Evolutionary conservation across 2,329 filamentous ascomycete genomes (phyloP).

Genomic region (Penicillium sp.): DNA sequence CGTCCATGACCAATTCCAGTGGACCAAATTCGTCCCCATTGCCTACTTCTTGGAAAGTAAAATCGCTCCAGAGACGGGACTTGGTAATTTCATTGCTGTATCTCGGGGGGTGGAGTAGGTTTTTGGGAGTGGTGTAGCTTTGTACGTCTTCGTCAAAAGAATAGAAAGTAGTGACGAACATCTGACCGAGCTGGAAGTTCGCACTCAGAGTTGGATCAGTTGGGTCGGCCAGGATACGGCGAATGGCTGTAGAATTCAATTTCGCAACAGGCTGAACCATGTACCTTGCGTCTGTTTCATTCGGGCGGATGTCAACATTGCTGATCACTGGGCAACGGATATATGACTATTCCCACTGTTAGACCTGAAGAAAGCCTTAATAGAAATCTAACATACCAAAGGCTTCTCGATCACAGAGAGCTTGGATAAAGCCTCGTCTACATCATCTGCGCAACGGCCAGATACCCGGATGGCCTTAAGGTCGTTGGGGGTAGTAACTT

Average conservation of each 20-base stretch:
- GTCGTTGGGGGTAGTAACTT: constrained; percentile 29
- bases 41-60: constrained; percentile 38
- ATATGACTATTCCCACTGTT: constrained; percentile 24
- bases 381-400: constrained; percentile 30
- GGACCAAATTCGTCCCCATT: constrained; percentile 28
- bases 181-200: constrained; percentile 24
- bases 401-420: constrained; percentile 34
- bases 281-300: constrained; percentile 16
- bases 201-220: constrained; percentile 24
- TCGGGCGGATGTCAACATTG: constrained; percentile 26
- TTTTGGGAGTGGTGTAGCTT: constrained; percentile 20
- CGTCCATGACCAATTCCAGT: constrained; percentile 23
- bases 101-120: constrained; percentile 25
- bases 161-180: constrained; percentile 30
- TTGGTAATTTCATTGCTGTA: constrained; percentile 26
- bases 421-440: constrained; percentile 35
- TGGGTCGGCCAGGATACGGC: constrained; percentile 32
- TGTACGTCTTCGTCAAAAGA: constrained; percentile 24
- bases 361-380: background rate
- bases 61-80: constrained; percentile 39
- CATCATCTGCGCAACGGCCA: constrained; percentile 27
- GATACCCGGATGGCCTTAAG: constrained; percentile 32
- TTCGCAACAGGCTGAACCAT: constrained; percentile 27
- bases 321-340: constrained; percentile 21
- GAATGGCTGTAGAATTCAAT: constrained; percentile 25